A percentile compares a stretch with the other conserved stretches of the same genome.
Evolutionary conservation across 108 stramenopile genomes (phyloP).

Genomic region (Skeletonema costatum): DNA sequence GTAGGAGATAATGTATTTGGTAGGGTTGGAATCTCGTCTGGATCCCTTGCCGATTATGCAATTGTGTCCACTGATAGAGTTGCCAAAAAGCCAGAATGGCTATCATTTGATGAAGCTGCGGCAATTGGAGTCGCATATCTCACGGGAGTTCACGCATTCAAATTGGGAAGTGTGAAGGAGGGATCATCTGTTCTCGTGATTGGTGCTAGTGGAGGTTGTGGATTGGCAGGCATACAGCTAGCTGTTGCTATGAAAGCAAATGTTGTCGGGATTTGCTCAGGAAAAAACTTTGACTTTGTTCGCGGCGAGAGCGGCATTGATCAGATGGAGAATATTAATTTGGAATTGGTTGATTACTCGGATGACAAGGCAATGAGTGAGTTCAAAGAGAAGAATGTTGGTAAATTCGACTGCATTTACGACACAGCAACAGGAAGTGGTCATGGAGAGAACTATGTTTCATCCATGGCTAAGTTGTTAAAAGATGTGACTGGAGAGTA

Average conservation of each 20-base stretch:
- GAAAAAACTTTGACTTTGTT: constrained; percentile 51
- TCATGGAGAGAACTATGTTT: constrained; percentile 47
- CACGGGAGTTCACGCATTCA: constrained; percentile 31
- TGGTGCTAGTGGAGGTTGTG: constrained; percentile 59
- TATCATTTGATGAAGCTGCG: constrained; percentile 35
- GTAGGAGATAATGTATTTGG: constrained; percentile 49
- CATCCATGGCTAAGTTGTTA: constrained; percentile 17
- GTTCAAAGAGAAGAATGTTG: constrained; percentile 33
- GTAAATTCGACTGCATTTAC: constrained; percentile 51
- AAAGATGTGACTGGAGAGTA: constrained; percentile 33
- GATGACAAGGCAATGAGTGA: constrained; percentile 24
- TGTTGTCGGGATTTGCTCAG: constrained; percentile 52
- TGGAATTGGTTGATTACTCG: constrained; percentile 44
- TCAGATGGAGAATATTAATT: not conserved
- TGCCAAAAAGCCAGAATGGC: constrained; percentile 40
- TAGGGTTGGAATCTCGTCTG: constrained; percentile 8
- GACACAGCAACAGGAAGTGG: constrained; percentile 53
- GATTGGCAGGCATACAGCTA: constrained; percentile 49
- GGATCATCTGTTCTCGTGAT: constrained; percentile 43
- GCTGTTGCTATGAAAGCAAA: constrained; percentile 41
- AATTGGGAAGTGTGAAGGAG: constrained; percentile 28
- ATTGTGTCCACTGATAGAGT: constrained; percentile 9
- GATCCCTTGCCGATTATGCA: constrained; percentile 41
- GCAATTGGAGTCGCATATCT: constrained; percentile 37
- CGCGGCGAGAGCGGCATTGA: constrained; percentile 6